Evolutionary conservation across 1,139 yeast species (phyloP).

Genomic region (Scheffersomyces insectosa): DNA sequence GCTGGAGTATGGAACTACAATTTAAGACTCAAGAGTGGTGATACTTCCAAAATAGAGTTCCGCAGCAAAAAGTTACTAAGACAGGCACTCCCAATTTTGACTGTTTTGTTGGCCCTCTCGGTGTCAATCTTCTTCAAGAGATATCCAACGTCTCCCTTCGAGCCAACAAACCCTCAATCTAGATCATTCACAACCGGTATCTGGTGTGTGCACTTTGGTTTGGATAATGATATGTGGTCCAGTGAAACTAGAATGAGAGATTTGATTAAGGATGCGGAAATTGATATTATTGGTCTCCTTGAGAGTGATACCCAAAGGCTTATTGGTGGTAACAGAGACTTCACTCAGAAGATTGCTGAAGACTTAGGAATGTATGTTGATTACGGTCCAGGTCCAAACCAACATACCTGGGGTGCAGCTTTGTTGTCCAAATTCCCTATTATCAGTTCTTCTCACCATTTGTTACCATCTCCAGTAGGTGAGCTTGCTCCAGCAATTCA

Average conservation of each 20-base stretch:
- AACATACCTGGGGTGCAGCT: conserved; percentile 98
- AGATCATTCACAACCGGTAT: conserved; percentile 88
- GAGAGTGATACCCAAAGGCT: conserved; percentile 94
- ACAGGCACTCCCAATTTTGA: conserved; percentile 25
- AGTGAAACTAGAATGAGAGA: conserved; percentile 88
- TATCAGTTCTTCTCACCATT: conserved; percentile 81
- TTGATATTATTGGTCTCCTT: conserved; percentile 86
- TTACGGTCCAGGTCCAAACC: conserved; percentile 96
- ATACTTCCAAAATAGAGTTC: conserved; percentile 21
- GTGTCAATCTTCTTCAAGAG: conserved; percentile 54
- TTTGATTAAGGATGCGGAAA: conserved; percentile 77
- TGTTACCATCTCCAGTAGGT: conserved; percentile 93
- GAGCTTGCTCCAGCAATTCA: conserved; percentile 98
- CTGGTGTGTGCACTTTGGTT: conserved; percentile 97
- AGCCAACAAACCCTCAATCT: conserved; percentile 77
- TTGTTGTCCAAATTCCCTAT: conserved; percentile 93
- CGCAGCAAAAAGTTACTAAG: conserved; percentile 21
- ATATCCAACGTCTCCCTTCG: conserved; percentile 56
- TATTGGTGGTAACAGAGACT: conserved; percentile 92
- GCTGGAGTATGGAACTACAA: conserved; percentile 38
- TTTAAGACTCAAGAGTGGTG: conserved; percentile 22
- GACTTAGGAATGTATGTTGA: conserved; percentile 94
- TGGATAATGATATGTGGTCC: conserved; percentile 98
- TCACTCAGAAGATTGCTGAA: conserved; percentile 89
- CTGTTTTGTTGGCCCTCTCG: conserved; percentile 34